Conservation (phyloP, 1,139 yeast species). For the Pichia cactophila region DNA sequence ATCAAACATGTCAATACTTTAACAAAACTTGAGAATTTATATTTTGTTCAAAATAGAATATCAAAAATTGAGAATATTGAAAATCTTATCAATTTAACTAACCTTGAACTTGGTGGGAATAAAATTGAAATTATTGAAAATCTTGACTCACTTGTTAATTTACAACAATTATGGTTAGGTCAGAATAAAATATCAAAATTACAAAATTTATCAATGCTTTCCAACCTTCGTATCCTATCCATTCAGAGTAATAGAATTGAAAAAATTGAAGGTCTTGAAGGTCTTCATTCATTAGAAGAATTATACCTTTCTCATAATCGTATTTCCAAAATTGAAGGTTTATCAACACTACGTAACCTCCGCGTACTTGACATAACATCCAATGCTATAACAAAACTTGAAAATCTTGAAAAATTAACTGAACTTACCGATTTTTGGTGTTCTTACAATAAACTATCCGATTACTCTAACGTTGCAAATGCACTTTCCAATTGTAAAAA, state of each 20-base stretch:
- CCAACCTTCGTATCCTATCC: conserved; percentile 66
- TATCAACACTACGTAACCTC: conserved; percentile 62
- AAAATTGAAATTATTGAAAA: conserved; percentile 58
- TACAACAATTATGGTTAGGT: conserved; percentile 88
- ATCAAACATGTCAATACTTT: conserved; percentile 72
- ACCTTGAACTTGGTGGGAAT: conserved; percentile 90
- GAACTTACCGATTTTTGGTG: conserved; percentile 91
- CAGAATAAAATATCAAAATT: conserved; percentile 69
- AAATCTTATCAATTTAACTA: conserved; percentile 49
- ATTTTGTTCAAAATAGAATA: conserved; percentile 85
- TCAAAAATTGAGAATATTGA: conserved; percentile 62
- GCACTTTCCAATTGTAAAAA: conserved; percentile 57
- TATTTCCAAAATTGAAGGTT: conserved; percentile 64
- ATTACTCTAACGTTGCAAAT: conserved; percentile 60
- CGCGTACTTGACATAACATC: conserved; percentile 76
- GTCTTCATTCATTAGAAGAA: conserved; percentile 68
- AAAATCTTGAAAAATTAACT: conserved; percentile 55
- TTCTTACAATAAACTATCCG: conserved; percentile 62
- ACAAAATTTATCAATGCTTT: conserved; percentile 54
- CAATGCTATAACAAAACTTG: conserved; percentile 56
- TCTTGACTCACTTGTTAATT: conserved; percentile 42
- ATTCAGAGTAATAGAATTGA: conserved; percentile 82
- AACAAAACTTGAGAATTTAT: conserved; percentile 56
- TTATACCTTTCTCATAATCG: conserved; percentile 86
- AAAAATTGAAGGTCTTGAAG: conserved; percentile 75